Base-by-base conservation (phyloP, 768 basidiomycete genomes). In the Pulveroboletus ravenelii region DNA sequence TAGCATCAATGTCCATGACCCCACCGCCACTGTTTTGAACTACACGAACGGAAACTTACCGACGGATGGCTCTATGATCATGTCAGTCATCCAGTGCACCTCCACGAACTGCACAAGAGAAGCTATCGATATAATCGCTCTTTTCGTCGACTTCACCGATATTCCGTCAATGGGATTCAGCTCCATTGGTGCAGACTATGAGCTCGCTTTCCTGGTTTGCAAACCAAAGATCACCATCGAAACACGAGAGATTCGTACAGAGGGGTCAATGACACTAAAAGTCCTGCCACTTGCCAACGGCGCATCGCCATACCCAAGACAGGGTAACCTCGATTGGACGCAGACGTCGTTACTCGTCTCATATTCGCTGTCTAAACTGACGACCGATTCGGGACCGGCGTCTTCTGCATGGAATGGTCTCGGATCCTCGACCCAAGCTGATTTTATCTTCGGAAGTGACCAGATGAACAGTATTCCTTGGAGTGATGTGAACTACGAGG, bases 141-240 rank as follows among this genome's bases (percentile, higher is more conserved):
- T 48, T 20, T 58, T 54, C 41, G 17, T 58, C 5, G 8, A 58
- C 40, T 50, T 58, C n/a, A 54, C 57, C 6, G 14, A 50, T 5
- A 13, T 58, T 13, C 57, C 57, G 0, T 57, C 54, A 1, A 20
- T 57, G 51, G n/a, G 3, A 1, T 56, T 57, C 25, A 53, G 48
- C 27, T 18, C 55, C n/a, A n/a, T 53, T 14, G 53, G 40, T 17
- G 43, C 51, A 9, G 52, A 55, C 38, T 65, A 54, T 5, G 35
- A 64, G n/a, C 1, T 63, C 2, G 48, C 47, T 10, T 63, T 65
- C 47, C 50, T 63, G 18, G 50, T 50, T 14, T 63, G 63, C 46
- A 61, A 61, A 35, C 62, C 63, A 1, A 59, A 64, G 14, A 46
- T 57, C 18, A 54, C 49, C 2, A 53, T 63, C 5, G 55, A 64